Conservation (phyloP, 495 filamentous ascomycete species). For the Massariosphaeria phaeospora region DNA sequence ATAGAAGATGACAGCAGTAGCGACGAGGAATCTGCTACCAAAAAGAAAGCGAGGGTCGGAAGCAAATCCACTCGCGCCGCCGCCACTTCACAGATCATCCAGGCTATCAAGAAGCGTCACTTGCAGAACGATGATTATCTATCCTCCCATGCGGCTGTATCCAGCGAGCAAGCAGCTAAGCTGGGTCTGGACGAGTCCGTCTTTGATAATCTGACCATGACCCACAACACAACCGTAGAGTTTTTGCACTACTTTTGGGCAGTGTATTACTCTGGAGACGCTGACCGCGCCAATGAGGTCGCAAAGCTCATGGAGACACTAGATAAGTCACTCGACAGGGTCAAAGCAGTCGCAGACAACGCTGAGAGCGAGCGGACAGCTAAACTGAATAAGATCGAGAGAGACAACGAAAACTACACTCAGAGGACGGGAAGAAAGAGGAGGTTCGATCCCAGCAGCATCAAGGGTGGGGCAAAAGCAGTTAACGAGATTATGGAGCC, state of each 20-base stretch:
- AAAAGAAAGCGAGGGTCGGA: slow-evolving; percentile 51
- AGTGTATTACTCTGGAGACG: slow-evolving; percentile 77
- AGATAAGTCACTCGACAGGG: slow-evolving; percentile 66
- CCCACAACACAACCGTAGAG: slow-evolving; percentile 87
- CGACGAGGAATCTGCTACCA: slow-evolving; percentile 46
- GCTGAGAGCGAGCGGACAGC: slow-evolving; percentile 68
- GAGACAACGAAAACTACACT: slow-evolving; percentile 61
- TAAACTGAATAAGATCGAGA: slow-evolving; percentile 55
- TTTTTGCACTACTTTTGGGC: slow-evolving; percentile 96
- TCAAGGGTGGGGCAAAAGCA: slow-evolving; percentile 68
- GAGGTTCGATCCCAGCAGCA: slow-evolving; percentile 56
- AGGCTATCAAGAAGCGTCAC: slow-evolving; percentile 52
- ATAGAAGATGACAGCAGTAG: slow-evolving; percentile 63
- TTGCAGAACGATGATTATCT: slow-evolving; percentile 48
- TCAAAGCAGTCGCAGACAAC: slow-evolving; percentile 71
- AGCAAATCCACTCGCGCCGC: slow-evolving; percentile 51
- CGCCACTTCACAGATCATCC: slow-evolving; percentile 56
- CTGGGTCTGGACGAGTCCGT: slow-evolving; percentile 60
- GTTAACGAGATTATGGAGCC: slow-evolving; percentile 71
- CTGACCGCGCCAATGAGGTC: slow-evolving; percentile 69
- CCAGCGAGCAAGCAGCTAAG: slow-evolving; percentile 44
- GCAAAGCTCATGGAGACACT: slow-evolving; percentile 73
- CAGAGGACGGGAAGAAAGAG: slow-evolving; percentile 65
- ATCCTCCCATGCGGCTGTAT: slow-evolving; percentile 16
- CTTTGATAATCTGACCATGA: slow-evolving; percentile 71